phyloP scores from a whole-genome alignment of 768 basidiomycete species.

The Macrocybe gigantea region DNA sequence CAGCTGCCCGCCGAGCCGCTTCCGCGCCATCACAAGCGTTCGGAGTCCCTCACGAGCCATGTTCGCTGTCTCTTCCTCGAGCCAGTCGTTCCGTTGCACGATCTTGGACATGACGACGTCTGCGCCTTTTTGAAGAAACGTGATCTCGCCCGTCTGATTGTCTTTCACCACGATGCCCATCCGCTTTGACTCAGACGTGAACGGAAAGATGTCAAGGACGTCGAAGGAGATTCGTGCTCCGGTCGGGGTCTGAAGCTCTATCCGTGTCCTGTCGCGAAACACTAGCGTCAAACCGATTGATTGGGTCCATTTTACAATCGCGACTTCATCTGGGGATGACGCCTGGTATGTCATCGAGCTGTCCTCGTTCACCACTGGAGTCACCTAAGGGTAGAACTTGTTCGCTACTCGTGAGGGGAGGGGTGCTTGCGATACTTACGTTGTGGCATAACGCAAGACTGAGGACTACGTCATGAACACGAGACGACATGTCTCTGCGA shows the following conservation, averaged over 20 bases:
- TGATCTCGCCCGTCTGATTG: conserved; percentile 64
- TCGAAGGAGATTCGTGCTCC: conserved; percentile 68
- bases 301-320: conserved; percentile 96
- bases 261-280: conserved; percentile 86
- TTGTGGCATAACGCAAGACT: conserved; percentile 96
- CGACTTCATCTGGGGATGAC: conserved; percentile 97
- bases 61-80: conserved; percentile 97
- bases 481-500: conserved; percentile 89
- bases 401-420: background rate
- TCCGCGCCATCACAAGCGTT: conserved; percentile 89
- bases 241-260: conserved; percentile 71
- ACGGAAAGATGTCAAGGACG: conserved; percentile 93
- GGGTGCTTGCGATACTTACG: conserved; percentile 36
- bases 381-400: conserved; percentile 63
- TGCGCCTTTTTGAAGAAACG: conserved; percentile 94
- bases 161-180: conserved; percentile 98
- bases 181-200: conserved; percentile 97
- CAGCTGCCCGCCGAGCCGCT: conserved; percentile 59
- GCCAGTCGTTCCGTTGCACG: conserved; percentile 96
- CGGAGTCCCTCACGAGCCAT: conserved; percentile 97
- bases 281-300: conserved; percentile 88
- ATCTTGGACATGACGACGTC: conserved; percentile 98
- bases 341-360: conserved; percentile 96
- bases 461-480: conserved; percentile 87
- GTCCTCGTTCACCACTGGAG: conserved; percentile 92